A percentile compares a stretch with the other conserved stretches of the same genome.
Evolutionary conservation across 192 early-diverging fungal species (phyloP).

Genomic region (Haplosporangium gracile): DNA sequence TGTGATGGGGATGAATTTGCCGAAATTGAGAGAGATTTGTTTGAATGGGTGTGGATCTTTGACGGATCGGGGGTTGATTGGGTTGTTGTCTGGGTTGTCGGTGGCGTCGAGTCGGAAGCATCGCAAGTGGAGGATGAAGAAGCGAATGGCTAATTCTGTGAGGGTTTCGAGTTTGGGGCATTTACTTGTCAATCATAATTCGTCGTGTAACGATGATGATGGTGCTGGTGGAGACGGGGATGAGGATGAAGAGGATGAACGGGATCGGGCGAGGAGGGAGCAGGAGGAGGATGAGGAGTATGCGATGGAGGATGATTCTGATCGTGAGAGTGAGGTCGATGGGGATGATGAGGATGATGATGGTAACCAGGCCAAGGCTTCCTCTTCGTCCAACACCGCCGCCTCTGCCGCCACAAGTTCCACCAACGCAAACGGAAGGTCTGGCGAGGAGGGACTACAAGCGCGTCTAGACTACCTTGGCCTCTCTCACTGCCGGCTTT

Average conservation of each 20-base stretch:
- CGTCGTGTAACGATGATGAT: conserved; percentile 25
- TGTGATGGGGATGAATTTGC: conserved; percentile 54
- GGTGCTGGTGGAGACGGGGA: conserved; percentile 7
- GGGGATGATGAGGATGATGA: conserved; percentile 22
- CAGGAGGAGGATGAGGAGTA: conserved; percentile 19
- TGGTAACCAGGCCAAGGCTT: neutral
- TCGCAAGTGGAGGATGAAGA: conserved; percentile 23
- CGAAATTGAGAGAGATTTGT: conserved; percentile 57
- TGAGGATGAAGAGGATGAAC: conserved; percentile 5
- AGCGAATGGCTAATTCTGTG: conserved; percentile 25
- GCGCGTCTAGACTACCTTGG: conserved; percentile 54
- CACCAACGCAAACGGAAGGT: neutral
- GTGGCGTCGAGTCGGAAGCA: conserved; percentile 31
- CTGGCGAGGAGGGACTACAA: conserved; percentile 28
- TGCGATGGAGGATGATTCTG: conserved; percentile 20
- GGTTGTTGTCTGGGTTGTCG: conserved; percentile 26
- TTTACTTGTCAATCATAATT: conserved; percentile 28
- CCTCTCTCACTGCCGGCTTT: conserved; percentile 57
- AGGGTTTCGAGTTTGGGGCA: conserved; percentile 40
- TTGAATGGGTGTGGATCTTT: conserved; percentile 59
- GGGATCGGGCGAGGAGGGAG: neutral
- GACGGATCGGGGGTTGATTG: conserved; percentile 48
- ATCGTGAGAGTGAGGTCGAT: conserved; percentile 19
- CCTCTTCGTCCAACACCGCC: neutral
- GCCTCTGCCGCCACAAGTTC: neutral